A percentile compares a stretch with the other conserved stretches of the same genome.
These are phyloP conservation scores for Cucurbita pepo DNA, from an alignment of 306 rosid genomes.

Conservation along the genomic window DNA sequence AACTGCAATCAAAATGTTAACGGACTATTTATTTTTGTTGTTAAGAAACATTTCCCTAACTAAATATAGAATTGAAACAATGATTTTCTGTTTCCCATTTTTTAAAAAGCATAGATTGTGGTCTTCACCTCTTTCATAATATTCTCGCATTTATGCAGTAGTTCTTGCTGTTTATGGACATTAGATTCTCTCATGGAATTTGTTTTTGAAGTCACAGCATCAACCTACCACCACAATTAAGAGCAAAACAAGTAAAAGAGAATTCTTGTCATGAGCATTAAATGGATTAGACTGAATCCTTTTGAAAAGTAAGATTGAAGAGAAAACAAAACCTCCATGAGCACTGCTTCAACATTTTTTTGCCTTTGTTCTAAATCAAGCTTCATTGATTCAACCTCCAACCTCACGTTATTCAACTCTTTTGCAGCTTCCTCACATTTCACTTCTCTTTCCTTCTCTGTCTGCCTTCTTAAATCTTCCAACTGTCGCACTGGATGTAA, in stretches of 20 bases:
- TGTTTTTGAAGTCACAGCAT: constrained; percentile 24
- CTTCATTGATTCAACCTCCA: constrained; percentile 53
- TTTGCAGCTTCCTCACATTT: constrained; percentile 41
- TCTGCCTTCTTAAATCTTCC: constrained; percentile 36
- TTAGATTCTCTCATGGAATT: constrained; percentile 31
- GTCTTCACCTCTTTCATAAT: constrained; percentile 40
- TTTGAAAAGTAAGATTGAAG: background rate
- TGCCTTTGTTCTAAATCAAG: constrained; percentile 40
- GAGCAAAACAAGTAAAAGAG: background rate
- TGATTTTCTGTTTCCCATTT: background rate
- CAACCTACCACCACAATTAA: constrained; percentile 36
- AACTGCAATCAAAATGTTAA: constrained; percentile 12
- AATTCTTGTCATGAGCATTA: background rate
- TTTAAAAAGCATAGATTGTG: background rate
- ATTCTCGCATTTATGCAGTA: constrained; percentile 29
- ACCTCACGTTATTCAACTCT: constrained; percentile 23
- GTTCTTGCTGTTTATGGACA: constrained; percentile 26
- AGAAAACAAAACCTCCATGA: constrained; percentile 35
- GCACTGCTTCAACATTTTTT: constrained; percentile 43
- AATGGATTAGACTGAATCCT: background rate
- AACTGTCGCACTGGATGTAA: constrained; percentile 34
- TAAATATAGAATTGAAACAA: background rate
- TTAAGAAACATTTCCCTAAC: background rate
- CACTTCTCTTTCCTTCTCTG: constrained; percentile 40
- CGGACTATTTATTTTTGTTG: background rate